phyloP scores from a whole-genome alignment of 306 rosid genomes.

The Trichosanthes cucumerina region DNA sequence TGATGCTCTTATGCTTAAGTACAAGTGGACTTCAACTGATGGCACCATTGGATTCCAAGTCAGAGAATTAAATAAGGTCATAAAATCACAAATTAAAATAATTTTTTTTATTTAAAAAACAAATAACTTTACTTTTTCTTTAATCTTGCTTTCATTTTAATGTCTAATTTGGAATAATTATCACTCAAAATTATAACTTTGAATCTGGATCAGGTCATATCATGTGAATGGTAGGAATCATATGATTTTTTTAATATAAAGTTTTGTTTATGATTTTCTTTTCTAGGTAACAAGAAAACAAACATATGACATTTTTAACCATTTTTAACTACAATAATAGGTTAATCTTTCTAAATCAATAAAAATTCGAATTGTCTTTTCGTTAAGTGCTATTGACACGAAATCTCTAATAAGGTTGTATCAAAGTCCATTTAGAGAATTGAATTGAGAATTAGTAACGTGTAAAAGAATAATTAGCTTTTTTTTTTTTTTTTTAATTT shows the following conservation, averaged over 20 bases:
- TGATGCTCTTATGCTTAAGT: not conserved
- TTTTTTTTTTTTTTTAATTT: not conserved
- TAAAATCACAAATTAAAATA: not conserved
- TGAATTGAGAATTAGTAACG: not conserved
- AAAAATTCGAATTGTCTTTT: not conserved
- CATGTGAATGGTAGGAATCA: not conserved
- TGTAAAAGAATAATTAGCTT: not conserved
- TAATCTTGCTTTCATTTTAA: not conserved
- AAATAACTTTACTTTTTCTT: slow-evolving; percentile 5
- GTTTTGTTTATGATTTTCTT: not conserved
- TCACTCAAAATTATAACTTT: not conserved
- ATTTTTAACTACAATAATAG: not conserved
- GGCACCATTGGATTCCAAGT: slow-evolving; percentile 28
- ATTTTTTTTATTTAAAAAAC: not conserved
- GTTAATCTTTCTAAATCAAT: not conserved
- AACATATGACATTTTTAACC: not conserved
- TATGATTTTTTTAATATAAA: not conserved
- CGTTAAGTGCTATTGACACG: not conserved
- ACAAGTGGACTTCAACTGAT: slow-evolving; percentile 14
- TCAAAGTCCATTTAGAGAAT: not conserved
- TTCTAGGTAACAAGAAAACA: not conserved
- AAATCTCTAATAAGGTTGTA: not conserved
- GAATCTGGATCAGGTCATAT: not conserved
- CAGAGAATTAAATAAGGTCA: slow-evolving; percentile 12
- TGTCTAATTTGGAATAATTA: not conserved